Conservation (phyloP, 129 eudicot genomes). For the Ambrosia artemisiifolia region DNA sequence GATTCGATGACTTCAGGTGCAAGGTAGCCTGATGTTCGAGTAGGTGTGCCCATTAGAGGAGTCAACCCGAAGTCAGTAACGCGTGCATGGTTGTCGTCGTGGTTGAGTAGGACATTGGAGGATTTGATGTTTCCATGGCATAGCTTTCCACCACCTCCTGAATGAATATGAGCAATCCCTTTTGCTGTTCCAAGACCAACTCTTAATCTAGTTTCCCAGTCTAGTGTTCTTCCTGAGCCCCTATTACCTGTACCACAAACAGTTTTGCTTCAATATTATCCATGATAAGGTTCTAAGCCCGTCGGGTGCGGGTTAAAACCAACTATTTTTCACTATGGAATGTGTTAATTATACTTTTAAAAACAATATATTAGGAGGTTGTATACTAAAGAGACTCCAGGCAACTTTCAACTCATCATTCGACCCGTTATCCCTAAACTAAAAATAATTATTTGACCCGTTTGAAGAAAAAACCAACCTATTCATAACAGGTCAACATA, state of each 20-base stretch:
- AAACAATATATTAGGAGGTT: too few species aligned
- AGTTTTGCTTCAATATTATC: too few species aligned
- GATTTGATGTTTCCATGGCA: slow-evolving; percentile 86
- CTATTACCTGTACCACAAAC: slow-evolving; percentile 47
- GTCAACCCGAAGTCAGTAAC: slow-evolving; percentile 74
- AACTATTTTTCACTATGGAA: too few species aligned
- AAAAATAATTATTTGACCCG: too few species aligned
- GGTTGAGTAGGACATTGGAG: slow-evolving; percentile 67
- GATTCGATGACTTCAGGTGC: slow-evolving; percentile 72
- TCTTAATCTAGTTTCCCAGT: slow-evolving; percentile 73
- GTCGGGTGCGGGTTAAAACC: too few species aligned
- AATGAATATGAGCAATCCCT: slow-evolving; percentile 82
- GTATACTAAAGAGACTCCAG: too few species aligned
- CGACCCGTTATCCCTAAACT: too few species aligned
- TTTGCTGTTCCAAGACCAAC: slow-evolving; percentile 61
- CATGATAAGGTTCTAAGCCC: too few species aligned
- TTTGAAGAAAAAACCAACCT: too few species aligned
- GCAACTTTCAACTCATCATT: too few species aligned
- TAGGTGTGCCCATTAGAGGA: slow-evolving; percentile 58
- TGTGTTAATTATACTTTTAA: too few species aligned
- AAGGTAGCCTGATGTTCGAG: slow-evolving; percentile 64
- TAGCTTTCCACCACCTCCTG: slow-evolving; percentile 40
- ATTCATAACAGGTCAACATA: too few species aligned
- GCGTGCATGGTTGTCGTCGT: slow-evolving; percentile 46
- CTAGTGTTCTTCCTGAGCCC: slow-evolving; percentile 59